Base-by-base conservation (phyloP, 2,329 filamentous ascomycete genomes). In the Plenodomus tracheiphilus region DNA sequence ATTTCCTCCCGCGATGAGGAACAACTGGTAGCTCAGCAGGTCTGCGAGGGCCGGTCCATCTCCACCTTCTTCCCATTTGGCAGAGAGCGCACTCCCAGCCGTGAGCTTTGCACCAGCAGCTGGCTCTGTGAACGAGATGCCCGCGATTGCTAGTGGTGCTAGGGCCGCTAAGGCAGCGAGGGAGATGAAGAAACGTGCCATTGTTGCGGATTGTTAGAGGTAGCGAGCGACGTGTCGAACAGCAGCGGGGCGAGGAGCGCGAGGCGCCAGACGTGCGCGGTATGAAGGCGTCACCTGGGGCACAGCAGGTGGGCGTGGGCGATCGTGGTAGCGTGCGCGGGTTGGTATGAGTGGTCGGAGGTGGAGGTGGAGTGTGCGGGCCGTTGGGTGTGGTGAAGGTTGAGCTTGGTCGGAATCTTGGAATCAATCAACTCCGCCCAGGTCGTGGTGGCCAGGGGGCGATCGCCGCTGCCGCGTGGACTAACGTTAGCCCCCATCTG, bases 1-100 rank as follows among this genome's bases (percentile, higher is more conserved):
- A 62, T 85, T 82, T 39, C 84, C 82, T 46, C 85, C 85, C 6
- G 82, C 80, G 61, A 82, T 83, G 18, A 88, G 72, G 56, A 80
- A 81, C 40, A 88, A 68, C 51, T 81, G 74, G 66, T 84, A 88
- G 16, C 76, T 75, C 2, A 72, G 66, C 36, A 85, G 73, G 47
- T 81, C 75, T 7, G 77, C 63, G 30, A 85, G 65, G 2, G 71
- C 63, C 2, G 83, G 82, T 37, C 74, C 68, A 17, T 71, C 70
- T 35, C 79, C 79, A 21, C 77, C 78, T 16, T 86, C 83, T 49
- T 75, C 74, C 83, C 83, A 87, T 56, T 76, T 72, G 16, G 85
- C 74, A 3, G 75, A 75, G 40, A 87, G 74, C 13, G 77, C 66
- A 44, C 76, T 73, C 39, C 79, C 81, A 15, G 74, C 78, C 39